phyloP scores from a whole-genome alignment of 2,329 filamentous ascomycete species.

The Botrytis porri region DNA sequence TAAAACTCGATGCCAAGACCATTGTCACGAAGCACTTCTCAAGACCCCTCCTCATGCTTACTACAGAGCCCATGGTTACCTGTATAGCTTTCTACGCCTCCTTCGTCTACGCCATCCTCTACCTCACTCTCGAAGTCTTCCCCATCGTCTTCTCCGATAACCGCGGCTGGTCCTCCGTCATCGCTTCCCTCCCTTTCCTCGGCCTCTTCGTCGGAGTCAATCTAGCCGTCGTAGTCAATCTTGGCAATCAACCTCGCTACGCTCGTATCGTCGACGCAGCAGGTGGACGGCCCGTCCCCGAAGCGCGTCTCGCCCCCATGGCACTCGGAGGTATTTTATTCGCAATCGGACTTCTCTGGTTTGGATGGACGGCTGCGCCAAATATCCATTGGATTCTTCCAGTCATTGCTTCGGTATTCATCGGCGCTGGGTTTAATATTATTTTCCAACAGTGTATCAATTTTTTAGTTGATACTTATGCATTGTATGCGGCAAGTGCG shows the following conservation, averaged over 20 bases:
- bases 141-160: slow-evolving; percentile 63
- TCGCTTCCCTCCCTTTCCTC: slow-evolving; percentile 62
- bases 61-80: slow-evolving; percentile 59
- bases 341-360: slow-evolving; percentile 36
- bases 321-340: slow-evolving; percentile 40
- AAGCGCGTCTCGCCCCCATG: slow-evolving; percentile 49
- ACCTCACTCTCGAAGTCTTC: slow-evolving; percentile 56
- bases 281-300: slow-evolving; percentile 43
- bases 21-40: slow-evolving; percentile 36
- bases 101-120: slow-evolving; percentile 69
- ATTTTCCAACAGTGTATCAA: slow-evolving; percentile 38
- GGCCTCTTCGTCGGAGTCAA: slow-evolving; percentile 42
- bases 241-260: slow-evolving; percentile 35
- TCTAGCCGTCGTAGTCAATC: slow-evolving; percentile 51
- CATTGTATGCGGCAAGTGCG: slow-evolving; percentile 47
- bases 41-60: slow-evolving; percentile 45
- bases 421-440: slow-evolving; percentile 36
- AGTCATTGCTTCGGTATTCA: slow-evolving; percentile 25
- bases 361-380: slow-evolving; percentile 32
- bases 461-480: slow-evolving; percentile 44
- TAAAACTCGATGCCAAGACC: slow-evolving; percentile 32
- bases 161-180: slow-evolving; percentile 57
- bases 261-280: slow-evolving; percentile 32
- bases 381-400: slow-evolving; percentile 28
- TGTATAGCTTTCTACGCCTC: slow-evolving; percentile 67